phyloP scores from a whole-genome alignment of 176 grass and related monocot species.

The Bonia amplexicaulis region DNA sequence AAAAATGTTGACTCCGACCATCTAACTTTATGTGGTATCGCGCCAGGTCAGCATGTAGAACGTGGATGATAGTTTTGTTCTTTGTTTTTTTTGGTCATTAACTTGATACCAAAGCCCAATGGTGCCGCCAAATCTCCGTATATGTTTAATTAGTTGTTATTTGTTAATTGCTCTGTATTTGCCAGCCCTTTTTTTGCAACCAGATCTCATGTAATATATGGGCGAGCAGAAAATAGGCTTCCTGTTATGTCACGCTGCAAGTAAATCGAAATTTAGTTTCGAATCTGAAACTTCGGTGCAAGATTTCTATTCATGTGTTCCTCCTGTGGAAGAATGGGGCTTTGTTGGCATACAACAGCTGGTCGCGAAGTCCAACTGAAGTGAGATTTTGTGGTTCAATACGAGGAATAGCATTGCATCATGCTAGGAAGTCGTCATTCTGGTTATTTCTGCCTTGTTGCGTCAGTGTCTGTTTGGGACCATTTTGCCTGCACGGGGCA shows the following conservation, averaged over 20 bases:
- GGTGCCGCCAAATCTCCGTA: constrained; percentile 6
- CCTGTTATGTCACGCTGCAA: constrained; percentile 4
- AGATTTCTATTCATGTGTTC: not conserved
- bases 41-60: constrained; percentile 31
- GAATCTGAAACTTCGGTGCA: not conserved
- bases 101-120: constrained; percentile 21
- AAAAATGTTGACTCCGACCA: constrained; percentile 6
- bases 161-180: constrained; percentile 14
- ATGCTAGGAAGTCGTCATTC: too few relatives aligned
- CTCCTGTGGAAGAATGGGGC: not conserved
- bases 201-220: not conserved
- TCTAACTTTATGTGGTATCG: constrained; percentile 25
- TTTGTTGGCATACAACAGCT: not conserved
- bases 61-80: constrained; percentile 9
- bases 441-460: too few relatives aligned
- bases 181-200: not conserved
- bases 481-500: too few relatives aligned
- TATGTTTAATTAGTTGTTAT: not conserved
- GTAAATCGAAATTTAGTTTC: not conserved
- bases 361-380: not conserved
- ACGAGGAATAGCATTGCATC: not conserved
- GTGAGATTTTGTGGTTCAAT: not conserved
- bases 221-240: not conserved
- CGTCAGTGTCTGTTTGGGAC: too few relatives aligned
- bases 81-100: not conserved